Percentiles rank a stretch among this genome's conserved stretches.
These are phyloP conservation scores for Xylaria palmicola DNA, from an alignment of 495 filamentous ascomycete species.

Conservation along the genomic window DNA sequence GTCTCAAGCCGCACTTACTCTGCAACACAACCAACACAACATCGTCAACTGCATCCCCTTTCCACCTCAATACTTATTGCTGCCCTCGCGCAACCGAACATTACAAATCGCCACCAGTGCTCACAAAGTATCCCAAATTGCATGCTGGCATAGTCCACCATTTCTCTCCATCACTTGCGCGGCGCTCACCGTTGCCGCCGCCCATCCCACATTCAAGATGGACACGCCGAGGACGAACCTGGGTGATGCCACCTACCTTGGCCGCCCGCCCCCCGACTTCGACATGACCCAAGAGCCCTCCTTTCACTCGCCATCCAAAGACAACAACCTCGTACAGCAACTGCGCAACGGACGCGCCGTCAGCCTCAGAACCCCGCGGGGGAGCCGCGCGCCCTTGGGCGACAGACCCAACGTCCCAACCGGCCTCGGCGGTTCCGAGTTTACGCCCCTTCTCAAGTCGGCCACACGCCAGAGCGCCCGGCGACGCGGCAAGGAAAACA, in stretches of 20 bases:
- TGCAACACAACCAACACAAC: no score
- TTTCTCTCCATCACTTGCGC: conserved; percentile 18
- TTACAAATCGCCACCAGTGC: no score
- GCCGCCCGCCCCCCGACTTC: conserved; percentile 63
- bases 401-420: conserved; percentile 65
- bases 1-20: no score
- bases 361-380: conserved; percentile 69
- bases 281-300: conserved; percentile 80
- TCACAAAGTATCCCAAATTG: no score
- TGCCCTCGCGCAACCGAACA: no score
- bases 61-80: no score
- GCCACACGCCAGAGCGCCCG: conserved; percentile 77
- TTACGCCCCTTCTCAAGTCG: conserved; percentile 90
- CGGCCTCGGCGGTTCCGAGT: conserved; percentile 68
- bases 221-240: conserved; percentile 78
- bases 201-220: conserved; percentile 35
- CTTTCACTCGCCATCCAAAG: conserved; percentile 81
- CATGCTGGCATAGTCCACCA: conserved; percentile 13
- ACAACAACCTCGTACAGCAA: conserved; percentile 66
- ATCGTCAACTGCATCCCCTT: no score
- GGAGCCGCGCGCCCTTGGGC: conserved; percentile 59
- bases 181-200: conserved; percentile 16
- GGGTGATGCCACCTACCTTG: conserved; percentile 77
- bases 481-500: conserved; percentile 54
- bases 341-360: conserved; percentile 58